phyloP scores from a whole-genome alignment of 2,329 filamentous ascomycete genomes.

The Endoconidiophora laricicola region DNA sequence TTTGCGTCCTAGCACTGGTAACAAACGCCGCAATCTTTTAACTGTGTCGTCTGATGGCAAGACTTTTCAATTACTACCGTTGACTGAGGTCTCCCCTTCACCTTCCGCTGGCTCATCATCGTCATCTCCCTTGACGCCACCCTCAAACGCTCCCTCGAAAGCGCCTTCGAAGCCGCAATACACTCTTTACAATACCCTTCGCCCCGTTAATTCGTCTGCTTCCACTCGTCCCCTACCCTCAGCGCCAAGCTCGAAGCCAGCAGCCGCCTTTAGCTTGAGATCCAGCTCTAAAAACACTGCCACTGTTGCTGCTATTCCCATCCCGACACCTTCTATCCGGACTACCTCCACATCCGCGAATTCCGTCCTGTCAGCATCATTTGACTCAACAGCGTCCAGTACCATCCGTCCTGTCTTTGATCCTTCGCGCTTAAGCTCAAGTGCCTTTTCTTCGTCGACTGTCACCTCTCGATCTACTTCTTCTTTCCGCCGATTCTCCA shows the following conservation, averaged over 20 bases:
- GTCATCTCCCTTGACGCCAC: constrained; percentile 13
- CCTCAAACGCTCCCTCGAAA: constrained; percentile 13
- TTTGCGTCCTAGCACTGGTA: constrained; percentile 8
- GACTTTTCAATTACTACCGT: constrained; percentile 35
- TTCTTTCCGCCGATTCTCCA: constrained; percentile 8
- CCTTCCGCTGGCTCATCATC: constrained; percentile 13
- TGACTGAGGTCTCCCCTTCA: constrained; percentile 17
- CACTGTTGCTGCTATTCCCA: constrained; percentile 8
- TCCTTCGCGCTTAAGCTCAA: constrained; percentile 8
- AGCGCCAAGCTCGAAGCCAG: constrained; percentile 5
- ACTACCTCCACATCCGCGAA: constrained; percentile 11
- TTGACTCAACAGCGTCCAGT: constrained; percentile 10
- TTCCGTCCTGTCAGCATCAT: constrained; percentile 11
- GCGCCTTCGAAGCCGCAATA: constrained; percentile 4
- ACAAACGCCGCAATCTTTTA: constrained; percentile 26
- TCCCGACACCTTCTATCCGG: constrained; percentile 7
- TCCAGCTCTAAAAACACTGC: background rate
- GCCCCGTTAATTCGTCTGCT: background rate
- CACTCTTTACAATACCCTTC: constrained; percentile 6
- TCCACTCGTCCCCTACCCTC: constrained; percentile 7
- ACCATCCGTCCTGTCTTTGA: constrained; percentile 13
- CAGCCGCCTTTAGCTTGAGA: background rate
- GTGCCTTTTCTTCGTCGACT: constrained; percentile 9
- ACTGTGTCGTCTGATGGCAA: constrained; percentile 36
- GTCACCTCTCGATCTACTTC: constrained; percentile 7